A percentile compares a stretch with the other conserved stretches of the same genome.
Conservation (phyloP, 805 yeast species). For the Metschnikowia noctiluminum region DNA sequence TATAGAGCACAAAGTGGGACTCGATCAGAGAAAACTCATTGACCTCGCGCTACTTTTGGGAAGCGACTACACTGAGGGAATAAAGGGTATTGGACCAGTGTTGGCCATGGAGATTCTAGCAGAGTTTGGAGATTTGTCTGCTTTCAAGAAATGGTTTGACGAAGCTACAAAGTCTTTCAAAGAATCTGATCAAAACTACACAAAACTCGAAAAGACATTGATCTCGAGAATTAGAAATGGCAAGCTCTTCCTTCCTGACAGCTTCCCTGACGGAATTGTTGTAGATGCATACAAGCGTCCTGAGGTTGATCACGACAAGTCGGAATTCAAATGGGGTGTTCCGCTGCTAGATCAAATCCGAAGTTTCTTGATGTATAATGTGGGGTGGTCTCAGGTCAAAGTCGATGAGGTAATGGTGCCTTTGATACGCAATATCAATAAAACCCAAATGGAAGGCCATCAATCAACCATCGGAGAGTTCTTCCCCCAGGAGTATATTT, state of each 20-base stretch:
- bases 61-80: constrained; percentile 92
- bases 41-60: constrained; percentile 84
- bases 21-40: constrained; percentile 61
- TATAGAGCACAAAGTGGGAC: constrained; percentile 60
- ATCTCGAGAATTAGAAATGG: constrained; percentile 51
- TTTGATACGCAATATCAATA: constrained; percentile 73
- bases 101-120: constrained; percentile 86
- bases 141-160: constrained; percentile 57
- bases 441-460: constrained; percentile 48
- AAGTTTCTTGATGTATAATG: constrained; percentile 59
- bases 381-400: constrained; percentile 76
- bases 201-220: constrained; percentile 55
- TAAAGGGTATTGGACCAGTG: constrained; percentile 93
- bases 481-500: constrained; percentile 57
- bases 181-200: constrained; percentile 34
- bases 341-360: constrained; percentile 83
- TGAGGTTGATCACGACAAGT: constrained; percentile 77
- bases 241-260: constrained; percentile 52
- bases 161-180: constrained; percentile 36
- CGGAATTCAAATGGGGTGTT: constrained; percentile 83
- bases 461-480: constrained; percentile 66
- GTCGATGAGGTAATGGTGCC: constrained; percentile 86
- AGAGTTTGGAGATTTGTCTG: constrained; percentile 56
- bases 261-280: constrained; percentile 70
- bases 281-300: constrained; percentile 74